Base-by-base conservation (phyloP, 208 protist species). In the Acanthamoeba castellanii region DNA sequence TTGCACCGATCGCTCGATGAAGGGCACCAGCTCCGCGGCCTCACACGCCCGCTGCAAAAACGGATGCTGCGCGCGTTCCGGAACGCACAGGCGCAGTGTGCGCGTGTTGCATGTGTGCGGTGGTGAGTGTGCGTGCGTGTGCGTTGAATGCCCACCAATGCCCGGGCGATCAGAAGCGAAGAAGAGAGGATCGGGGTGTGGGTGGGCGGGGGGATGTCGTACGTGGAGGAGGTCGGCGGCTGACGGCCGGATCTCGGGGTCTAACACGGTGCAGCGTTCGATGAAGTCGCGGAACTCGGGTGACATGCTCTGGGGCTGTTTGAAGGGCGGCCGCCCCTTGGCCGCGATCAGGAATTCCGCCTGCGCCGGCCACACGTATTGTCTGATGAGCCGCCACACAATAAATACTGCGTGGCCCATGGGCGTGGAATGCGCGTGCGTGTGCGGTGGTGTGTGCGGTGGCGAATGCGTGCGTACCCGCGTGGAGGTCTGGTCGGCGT, bases 271-370 rank as follows among this genome's bases (percentile, higher is more conserved):
- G 42, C 88, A 93, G 25, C 30, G 59, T 20, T 93, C 61, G 18
- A 93, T 72, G 37, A 93, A 93, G 64, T 70, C 52, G 16, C 64
- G 59, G 14, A 93, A 52, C 25, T 32, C 88, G 25, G 55, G 32
- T 13, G 88, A 93, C 88, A 93, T 93, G 25, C 14, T n/a, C 5
- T 93, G 20, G 16, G 88, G 88, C 11, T 76, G 34, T n/a, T 76
- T 93, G 68, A 93, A 93, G 4, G 88, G 88, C 45, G 88, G 88
- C 52, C 55, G 32, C 7, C 88, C 88, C 50, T 50, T 32, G 27
- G 55, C 30, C 9, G 88, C 88, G 11, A 93, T 93, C 88, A 93
- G 30, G 30, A 93, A 72, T 52, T 78, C 16, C 20, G 68, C 88
- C 88, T 93, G 55, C 16, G n/a, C 14, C 76, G 57, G 22, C 6